Evolutionary conservation across 1,284 basidiomycete genomes (phyloP), one percentile per base, ranked within the genome.

Genomic region (Omphalotus olearius): DNA sequence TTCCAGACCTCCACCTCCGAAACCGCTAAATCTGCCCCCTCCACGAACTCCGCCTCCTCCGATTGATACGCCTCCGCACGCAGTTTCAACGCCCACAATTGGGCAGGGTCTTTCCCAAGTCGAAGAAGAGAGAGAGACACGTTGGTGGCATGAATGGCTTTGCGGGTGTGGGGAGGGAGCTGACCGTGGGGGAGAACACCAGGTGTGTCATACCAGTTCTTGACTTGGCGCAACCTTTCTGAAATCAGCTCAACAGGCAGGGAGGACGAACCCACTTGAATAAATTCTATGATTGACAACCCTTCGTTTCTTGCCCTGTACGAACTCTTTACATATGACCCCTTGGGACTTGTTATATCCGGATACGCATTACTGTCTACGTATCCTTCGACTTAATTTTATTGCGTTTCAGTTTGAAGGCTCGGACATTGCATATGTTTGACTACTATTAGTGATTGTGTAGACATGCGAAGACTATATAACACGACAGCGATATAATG

Each of bases 121-220:
- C 17, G 59, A 66, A 16, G 66, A 68, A 45, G 62, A 56, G 10
- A 67, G 68, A 51, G 68, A 72, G 20, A 70, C 69, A n/a, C 66
- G 77, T 53, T 90, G 87, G 87, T 90, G 87, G 87, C 87, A 88
- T 60, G 88, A 90, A 47, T 88, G 85, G 85, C 64, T 90, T 56
- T 90, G 88, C 63, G 87, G 88, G 7, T 88, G 85, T 57, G 71
- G 79, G 17, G 87, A 88, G 61, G 82, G 82, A 6, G 68, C 76
- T 6, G 82, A 87, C 64, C 73, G 84, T 23, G 83, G 80, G 48
- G 85, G 84, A 10, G 82, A 88, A 50, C 66, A 77, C 56, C 88
- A 90, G 76, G 87, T 84, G 60, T 47, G 75, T 65, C 33, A 45
- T 41, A 36, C 36, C 16, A 42, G 48, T 49, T 18, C n/a, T 46